phyloP scores from a whole-genome alignment of 2,329 filamentous ascomycete genomes.

The Hymenoscyphus fructigenus region DNA sequence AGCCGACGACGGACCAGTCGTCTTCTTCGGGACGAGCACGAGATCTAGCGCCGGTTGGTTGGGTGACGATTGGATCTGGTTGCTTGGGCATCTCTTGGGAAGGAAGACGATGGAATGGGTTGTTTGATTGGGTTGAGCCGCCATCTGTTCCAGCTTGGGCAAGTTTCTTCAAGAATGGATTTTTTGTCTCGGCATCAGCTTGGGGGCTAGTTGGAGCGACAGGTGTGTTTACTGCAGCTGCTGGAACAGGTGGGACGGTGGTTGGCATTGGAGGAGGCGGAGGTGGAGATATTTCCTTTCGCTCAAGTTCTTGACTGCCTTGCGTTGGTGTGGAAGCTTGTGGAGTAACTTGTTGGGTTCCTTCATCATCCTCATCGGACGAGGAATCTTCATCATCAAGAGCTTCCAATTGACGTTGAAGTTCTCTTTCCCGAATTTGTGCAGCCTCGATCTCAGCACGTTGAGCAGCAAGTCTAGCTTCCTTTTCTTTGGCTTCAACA shows the following conservation, averaged over 20 bases:
- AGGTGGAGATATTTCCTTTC: constrained; percentile 50
- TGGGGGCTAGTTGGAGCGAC: constrained; percentile 18
- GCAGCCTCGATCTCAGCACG: constrained; percentile 91
- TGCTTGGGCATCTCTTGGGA: constrained; percentile 54
- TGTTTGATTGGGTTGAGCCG: constrained; percentile 59
- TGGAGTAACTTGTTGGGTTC: constrained; percentile 66
- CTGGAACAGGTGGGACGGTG: constrained; percentile 47
- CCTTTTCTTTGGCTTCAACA: constrained; percentile 84
- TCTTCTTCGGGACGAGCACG: constrained; percentile 64
- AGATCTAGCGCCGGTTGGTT: constrained; percentile 45
- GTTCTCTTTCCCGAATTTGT: constrained; percentile 82
- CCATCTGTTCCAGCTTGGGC: constrained; percentile 58
- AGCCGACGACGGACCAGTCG: constrained; percentile 81
- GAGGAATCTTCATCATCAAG: constrained; percentile 70
- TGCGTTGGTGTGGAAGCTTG: constrained; percentile 59
- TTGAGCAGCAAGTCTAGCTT: constrained; percentile 77
- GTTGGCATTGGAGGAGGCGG: constrained; percentile 55
- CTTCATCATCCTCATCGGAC: constrained; percentile 69
- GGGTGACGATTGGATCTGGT: constrained; percentile 43
- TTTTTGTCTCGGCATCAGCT: constrained; percentile 76
- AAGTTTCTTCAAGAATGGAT: constrained; percentile 92
- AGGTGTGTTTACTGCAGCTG: constrained; percentile 40
- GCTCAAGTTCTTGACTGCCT: constrained; percentile 54
- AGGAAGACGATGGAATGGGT: constrained; percentile 89
- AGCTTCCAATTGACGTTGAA: constrained; percentile 81